phyloP scores from a whole-genome alignment of 2,329 filamentous ascomycete genomes.

The Colletotrichum camelliae region DNA sequence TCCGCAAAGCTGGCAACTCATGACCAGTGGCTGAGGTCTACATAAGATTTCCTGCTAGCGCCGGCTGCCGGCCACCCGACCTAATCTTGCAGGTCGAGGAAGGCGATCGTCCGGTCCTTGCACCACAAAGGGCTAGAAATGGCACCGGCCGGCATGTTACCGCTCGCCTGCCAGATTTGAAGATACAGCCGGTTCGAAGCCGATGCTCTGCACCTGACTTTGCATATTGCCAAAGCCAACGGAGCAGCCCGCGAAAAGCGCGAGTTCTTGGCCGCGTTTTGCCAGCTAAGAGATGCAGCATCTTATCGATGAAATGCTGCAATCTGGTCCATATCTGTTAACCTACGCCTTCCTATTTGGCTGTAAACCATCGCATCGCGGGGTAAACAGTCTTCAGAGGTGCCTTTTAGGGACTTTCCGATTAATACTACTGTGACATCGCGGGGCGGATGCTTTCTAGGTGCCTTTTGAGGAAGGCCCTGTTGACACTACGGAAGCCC shows the following conservation, averaged over 20 bases:
- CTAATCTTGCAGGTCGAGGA: not conserved
- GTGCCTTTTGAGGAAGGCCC: conserved; percentile 11
- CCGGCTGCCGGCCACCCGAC: not conserved
- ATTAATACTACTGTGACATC: not conserved
- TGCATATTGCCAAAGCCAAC: not conserved
- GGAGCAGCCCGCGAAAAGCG: not conserved
- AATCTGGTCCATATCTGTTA: not conserved
- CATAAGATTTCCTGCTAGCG: not conserved
- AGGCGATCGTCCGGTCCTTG: not conserved
- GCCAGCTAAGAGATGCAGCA: not conserved
- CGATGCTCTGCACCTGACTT: not conserved
- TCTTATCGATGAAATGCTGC: not conserved
- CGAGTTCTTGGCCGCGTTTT: not conserved
- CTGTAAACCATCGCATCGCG: not conserved
- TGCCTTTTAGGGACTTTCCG: not conserved
- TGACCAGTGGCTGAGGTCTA: not conserved
- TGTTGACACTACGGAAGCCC: not conserved
- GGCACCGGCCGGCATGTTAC: not conserved
- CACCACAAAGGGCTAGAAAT: not conserved
- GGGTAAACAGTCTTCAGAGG: not conserved
- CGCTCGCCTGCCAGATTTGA: not conserved
- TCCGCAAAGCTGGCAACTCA: not conserved
- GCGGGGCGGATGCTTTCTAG: not conserved
- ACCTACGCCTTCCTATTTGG: conserved; percentile 15
- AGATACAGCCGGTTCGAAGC: conserved; percentile 1